phyloP scores from a whole-genome alignment of 768 basidiomycete genomes.

The Kwoniella sp. region DNA sequence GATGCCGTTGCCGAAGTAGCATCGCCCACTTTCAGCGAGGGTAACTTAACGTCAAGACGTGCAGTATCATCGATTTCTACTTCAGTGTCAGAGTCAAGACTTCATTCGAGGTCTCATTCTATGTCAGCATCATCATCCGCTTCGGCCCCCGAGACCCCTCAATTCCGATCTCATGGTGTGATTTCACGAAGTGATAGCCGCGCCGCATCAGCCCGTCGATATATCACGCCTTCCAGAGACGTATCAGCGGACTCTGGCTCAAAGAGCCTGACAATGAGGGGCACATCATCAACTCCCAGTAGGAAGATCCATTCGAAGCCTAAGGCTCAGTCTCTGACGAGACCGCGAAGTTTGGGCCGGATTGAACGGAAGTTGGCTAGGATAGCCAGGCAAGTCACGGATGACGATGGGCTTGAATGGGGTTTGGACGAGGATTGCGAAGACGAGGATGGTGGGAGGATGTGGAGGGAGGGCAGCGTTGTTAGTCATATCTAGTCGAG shows the following conservation, averaged over 20 bases:
- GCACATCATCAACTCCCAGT: constrained; percentile 6
- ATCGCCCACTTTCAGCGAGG: too few species aligned
- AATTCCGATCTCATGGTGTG: too few species aligned
- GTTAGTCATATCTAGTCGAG: constrained; percentile 10
- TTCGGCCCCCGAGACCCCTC: too few species aligned
- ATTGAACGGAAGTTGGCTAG: constrained; percentile 32
- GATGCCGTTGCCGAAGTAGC: too few species aligned
- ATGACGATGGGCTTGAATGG: constrained; percentile 45
- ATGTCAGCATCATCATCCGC: too few species aligned
- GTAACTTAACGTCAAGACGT: neutral
- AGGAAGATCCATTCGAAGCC: constrained; percentile 10
- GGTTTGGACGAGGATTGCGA: constrained; percentile 45
- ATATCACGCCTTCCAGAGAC: constrained; percentile 2
- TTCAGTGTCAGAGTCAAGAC: neutral
- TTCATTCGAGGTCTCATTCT: too few species aligned
- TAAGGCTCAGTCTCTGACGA: neutral
- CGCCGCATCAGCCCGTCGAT: neutral
- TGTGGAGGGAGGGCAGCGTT: constrained; percentile 40
- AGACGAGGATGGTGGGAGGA: constrained; percentile 31
- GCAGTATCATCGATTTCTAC: neutral
- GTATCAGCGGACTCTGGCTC: too few species aligned
- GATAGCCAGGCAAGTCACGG: constrained; percentile 23
- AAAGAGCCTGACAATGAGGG: constrained; percentile 1
- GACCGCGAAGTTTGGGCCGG: constrained; percentile 19
- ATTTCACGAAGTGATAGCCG: too few species aligned